Base-by-base conservation (phyloP, 2,329 filamentous ascomycete species). In the Ilyonectria sp. region DNA sequence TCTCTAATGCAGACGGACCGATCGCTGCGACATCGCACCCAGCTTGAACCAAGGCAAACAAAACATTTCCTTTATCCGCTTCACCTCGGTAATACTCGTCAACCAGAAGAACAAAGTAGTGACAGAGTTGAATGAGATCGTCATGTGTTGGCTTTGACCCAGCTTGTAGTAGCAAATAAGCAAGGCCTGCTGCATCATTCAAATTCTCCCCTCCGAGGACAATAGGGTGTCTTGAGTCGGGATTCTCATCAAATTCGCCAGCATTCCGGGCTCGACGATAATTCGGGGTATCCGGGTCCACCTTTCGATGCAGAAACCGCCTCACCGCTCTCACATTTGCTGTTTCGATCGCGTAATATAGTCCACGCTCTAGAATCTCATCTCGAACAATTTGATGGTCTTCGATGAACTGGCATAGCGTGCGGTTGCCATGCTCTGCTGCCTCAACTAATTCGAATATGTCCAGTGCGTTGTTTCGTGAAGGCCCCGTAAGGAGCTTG, bases 201-300 rank as follows among this genome's bases (percentile, higher is more conserved):
- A 9, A 2, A 0, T n/a, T 2, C 31, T 31, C 6, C 10, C 4
- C n/a, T 11, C 5, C 31, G 9, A 23, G 50, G 50, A 15, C 21
- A 23, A 13, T 35, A 11, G 17, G 7, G 13, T 2, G 13, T 5
- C 15, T 13, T 11, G 17, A 4, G 17, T 35, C 29, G 3, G 49
- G 1, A 4, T 13, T 11, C 9, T 33, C 19, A n/a, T 26, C 2
- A 11, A 17, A 15, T 6, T 49, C 13, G 4, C 21, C 9, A 11
- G 3, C 8, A 35, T 13, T 3, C 9, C 11, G n/a, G 1, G 10
- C n/a, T 17, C 11, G 50, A 23, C 60, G 53, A 57, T 56, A 57
- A 17, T 31, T 11, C 33, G 43, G 7, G 15, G 60, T 44, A 35
- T 57, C 52, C 0, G 59, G 49, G 13, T 61, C 59, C 17, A 61